Percentiles rank a stretch among this genome's conserved stretches.
Conservation (phyloP, 768 basidiomycete genomes). For the Lactarius akahatsu region DNA sequence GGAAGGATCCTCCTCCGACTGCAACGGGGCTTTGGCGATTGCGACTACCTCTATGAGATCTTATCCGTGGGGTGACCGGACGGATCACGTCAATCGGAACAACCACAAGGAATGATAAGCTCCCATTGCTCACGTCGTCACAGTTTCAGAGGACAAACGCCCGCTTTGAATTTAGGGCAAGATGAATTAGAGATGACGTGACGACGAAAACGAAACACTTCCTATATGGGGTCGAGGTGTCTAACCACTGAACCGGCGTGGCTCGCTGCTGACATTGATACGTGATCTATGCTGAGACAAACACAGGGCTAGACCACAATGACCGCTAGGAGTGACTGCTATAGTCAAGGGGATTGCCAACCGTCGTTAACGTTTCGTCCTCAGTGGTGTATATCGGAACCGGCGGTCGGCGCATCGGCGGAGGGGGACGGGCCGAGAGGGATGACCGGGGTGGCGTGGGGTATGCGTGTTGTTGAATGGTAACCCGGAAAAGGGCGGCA, state of each 20-base stretch:
- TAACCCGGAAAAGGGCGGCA: conserved; percentile 22
- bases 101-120: background rate
- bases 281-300: too few relatives aligned
- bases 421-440: background rate
- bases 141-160: background rate
- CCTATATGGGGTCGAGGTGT: background rate
- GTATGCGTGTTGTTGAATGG: conserved; percentile 1
- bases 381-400: too few relatives aligned
- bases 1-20: conserved; percentile 46
- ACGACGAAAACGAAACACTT: background rate
- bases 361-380: too few relatives aligned
- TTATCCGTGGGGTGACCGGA: conserved; percentile 1
- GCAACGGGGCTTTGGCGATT: background rate
- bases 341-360: too few relatives aligned
- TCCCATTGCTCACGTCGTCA: background rate
- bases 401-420: background rate
- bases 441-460: background rate
- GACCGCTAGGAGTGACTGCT: too few relatives aligned
- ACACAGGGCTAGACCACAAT: too few relatives aligned
- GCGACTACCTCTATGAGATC: background rate
- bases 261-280: background rate
- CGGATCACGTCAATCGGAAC: background rate
- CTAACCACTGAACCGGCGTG: background rate
- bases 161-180: background rate
- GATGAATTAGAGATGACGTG: background rate